phyloP scores from a whole-genome alignment of 2,329 filamentous ascomycete genomes.

The Fusarium paranaense region DNA sequence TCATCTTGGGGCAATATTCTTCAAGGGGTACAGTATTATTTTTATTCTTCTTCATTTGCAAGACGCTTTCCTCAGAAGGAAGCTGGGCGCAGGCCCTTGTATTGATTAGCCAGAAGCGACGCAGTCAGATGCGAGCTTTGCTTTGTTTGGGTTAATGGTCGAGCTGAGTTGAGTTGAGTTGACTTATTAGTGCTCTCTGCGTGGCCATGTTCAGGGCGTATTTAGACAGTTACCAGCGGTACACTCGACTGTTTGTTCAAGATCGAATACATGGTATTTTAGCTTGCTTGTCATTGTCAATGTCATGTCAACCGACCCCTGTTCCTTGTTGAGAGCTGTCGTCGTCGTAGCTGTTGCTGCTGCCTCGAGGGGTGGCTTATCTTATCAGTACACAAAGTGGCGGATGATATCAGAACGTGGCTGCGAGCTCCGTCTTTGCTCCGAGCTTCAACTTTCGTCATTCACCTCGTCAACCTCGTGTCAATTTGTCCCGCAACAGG shows the following conservation, averaged over 20 bases:
- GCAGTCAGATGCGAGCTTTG: constrained; percentile 10
- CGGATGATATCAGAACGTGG: constrained; percentile 44
- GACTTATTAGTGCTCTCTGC: neutral
- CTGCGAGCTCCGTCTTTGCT: constrained; percentile 23
- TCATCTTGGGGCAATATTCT: constrained; percentile 16
- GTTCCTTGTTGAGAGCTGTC: neutral
- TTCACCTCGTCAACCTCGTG: neutral
- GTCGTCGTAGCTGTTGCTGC: constrained; percentile 38
- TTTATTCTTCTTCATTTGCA: constrained; percentile 5
- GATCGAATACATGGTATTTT: neutral
- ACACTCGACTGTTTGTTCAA: neutral
- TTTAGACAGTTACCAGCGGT: neutral
- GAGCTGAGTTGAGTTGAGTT: neutral
- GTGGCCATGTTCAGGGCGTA: neutral
- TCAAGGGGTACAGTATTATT: constrained; percentile 1
- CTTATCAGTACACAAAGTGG: constrained; percentile 35
- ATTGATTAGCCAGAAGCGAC: constrained; percentile 20
- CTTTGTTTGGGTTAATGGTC: constrained; percentile 3
- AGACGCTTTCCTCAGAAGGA: constrained; percentile 33
- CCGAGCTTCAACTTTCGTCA: constrained; percentile 26
- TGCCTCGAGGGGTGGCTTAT: constrained; percentile 40
- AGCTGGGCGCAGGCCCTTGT: constrained; percentile 39
- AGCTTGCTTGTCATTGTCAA: neutral
- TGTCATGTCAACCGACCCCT: neutral
- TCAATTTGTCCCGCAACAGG: neutral